Evolutionary conservation across 441 rosid species (phyloP).

Genomic region (Isatis lusitanica): DNA sequence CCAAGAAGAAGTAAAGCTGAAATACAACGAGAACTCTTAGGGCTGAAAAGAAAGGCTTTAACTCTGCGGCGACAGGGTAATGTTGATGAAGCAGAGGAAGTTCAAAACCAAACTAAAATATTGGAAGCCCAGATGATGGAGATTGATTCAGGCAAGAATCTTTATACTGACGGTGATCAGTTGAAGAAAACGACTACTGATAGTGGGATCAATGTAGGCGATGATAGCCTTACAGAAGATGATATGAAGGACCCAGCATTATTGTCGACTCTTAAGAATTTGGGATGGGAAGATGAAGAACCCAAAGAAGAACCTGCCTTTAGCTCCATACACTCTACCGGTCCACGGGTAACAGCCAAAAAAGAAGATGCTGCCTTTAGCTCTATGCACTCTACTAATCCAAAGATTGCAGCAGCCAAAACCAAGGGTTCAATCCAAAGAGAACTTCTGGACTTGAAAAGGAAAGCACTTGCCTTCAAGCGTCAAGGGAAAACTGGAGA

Average conservation of each 20-base stretch:
- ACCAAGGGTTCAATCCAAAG: slow-evolving; percentile 63
- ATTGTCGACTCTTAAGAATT: slow-evolving; percentile 50
- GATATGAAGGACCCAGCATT: slow-evolving; percentile 62
- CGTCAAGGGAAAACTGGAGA: slow-evolving; percentile 66
- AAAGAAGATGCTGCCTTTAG: slow-evolving; percentile 29
- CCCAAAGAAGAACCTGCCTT: slow-evolving; percentile 28
- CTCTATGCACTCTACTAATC: slow-evolving; percentile 34
- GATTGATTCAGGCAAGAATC: slow-evolving; percentile 54
- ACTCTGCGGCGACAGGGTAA: slow-evolving; percentile 78
- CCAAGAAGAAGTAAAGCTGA: slow-evolving; percentile 71
- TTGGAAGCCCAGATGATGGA: slow-evolving; percentile 66
- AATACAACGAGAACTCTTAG: slow-evolving; percentile 82
- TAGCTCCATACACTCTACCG: slow-evolving; percentile 35
- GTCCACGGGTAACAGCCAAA: slow-evolving; percentile 11
- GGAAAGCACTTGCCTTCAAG: slow-evolving; percentile 65
- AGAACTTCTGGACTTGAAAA: slow-evolving; percentile 65
- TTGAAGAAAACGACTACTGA: slow-evolving; percentile 19
- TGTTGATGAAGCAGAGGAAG: slow-evolving; percentile 78
- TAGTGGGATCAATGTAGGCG: slow-evolving; percentile 40
- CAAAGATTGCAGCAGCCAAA: slow-evolving; percentile 40
- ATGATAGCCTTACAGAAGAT: slow-evolving; percentile 50
- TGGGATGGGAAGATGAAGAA: slow-evolving; percentile 66
- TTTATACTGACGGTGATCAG: slow-evolving; percentile 33
- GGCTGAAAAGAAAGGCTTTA: slow-evolving; percentile 80
- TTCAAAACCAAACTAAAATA: slow-evolving; percentile 54